A percentile compares a stretch with the other conserved stretches of the same genome.
Conservation (phyloP, 1,284 basidiomycete species). For the Ganoderma lingzhi region DNA sequence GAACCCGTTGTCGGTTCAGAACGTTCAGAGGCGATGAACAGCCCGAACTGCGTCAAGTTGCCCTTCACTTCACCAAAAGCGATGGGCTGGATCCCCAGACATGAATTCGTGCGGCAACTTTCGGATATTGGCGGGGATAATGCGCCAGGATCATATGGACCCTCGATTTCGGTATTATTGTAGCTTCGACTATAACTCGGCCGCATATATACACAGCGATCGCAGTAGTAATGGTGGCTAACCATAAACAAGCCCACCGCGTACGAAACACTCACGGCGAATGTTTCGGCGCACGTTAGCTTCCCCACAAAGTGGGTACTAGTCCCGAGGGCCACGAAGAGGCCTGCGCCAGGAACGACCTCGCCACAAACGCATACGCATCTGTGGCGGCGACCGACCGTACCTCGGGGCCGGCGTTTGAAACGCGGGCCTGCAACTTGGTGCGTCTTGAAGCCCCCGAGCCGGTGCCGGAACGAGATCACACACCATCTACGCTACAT, state of each 20-base stretch:
- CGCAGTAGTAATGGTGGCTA: neutral
- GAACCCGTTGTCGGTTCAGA: too few species aligned
- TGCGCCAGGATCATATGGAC: too few species aligned
- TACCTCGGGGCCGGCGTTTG: constrained; percentile 19
- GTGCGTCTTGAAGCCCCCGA: neutral
- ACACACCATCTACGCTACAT: neutral
- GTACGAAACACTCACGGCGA: neutral
- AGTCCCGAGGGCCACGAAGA: constrained; percentile 24
- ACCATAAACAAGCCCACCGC: neutral
- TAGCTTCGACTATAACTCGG: neutral
- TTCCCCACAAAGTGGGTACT: constrained; percentile 22
- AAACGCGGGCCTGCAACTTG: neutral
- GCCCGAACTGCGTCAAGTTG: too few species aligned
- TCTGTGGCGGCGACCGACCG: constrained; percentile 12
- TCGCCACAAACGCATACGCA: neutral
- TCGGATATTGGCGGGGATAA: too few species aligned
- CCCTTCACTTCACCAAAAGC: too few species aligned
- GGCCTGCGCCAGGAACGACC: constrained; percentile 23
- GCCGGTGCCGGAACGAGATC: neutral
- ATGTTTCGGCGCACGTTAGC: constrained; percentile 22
- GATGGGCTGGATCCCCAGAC: too few species aligned
- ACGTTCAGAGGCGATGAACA: too few species aligned
- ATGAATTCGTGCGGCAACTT: too few species aligned
- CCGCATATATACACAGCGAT: neutral
- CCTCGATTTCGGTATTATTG: too few species aligned